A percentile compares a stretch with the other conserved stretches of the same genome.
Conservation (phyloP, 208 protist species). For the Acanthamoeba healyi region DNA sequence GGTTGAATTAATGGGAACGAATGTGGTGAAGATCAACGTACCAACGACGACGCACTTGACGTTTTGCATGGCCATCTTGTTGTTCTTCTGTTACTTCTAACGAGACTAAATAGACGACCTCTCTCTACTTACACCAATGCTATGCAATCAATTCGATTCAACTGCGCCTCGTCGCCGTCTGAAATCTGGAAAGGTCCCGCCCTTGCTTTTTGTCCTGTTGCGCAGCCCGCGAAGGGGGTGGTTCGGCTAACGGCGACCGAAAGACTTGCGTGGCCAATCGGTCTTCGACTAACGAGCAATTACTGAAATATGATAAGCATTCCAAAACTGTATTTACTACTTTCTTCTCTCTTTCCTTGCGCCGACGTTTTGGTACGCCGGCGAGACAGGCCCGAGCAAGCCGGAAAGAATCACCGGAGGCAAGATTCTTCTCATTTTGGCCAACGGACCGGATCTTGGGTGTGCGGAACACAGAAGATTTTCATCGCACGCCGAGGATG, state of each 20-base stretch:
- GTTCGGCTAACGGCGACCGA: conserved; percentile 13
- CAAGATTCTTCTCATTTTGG: background rate
- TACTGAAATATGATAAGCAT: background rate
- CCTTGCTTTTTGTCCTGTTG: background rate
- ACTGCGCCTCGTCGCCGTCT: background rate
- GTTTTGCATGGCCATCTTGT: conserved; percentile 75
- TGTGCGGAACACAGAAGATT: too few relatives aligned
- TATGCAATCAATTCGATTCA: background rate
- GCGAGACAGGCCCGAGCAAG: background rate
- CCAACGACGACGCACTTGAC: conserved; percentile 75
- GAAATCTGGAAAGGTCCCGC: background rate
- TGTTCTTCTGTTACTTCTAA: background rate
- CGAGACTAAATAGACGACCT: too few relatives aligned
- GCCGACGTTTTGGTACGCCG: background rate
- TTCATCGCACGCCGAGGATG: background rate
- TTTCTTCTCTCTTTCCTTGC: background rate
- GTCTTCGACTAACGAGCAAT: background rate
- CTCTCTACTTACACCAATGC: too few relatives aligned
- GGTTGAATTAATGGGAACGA: background rate
- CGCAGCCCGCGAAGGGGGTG: background rate
- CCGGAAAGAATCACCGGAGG: background rate
- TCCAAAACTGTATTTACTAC: background rate
- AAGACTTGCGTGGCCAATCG: background rate
- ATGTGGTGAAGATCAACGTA: conserved; percentile 18
- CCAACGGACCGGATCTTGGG: conserved; percentile 4